Conservation (phyloP, 352 stramenopile genomes). For the Phytophthora pisi region DNA sequence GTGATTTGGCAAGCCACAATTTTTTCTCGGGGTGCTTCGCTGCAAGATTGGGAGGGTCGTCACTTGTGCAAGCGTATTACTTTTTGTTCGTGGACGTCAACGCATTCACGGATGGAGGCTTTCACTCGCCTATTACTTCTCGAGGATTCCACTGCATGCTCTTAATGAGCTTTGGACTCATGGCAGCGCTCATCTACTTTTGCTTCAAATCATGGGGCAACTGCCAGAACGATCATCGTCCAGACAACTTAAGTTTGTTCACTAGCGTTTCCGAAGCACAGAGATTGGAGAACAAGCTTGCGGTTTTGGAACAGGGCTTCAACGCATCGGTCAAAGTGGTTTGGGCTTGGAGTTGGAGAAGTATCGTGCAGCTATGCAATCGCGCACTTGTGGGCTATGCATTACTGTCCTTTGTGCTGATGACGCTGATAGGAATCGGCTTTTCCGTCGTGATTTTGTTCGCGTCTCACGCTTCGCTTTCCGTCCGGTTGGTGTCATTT, state of each 20-base stretch:
- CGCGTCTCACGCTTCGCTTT: constrained; percentile 35
- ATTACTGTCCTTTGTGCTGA: constrained; percentile 32
- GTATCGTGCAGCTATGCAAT: constrained; percentile 36
- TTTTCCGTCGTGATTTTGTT: constrained; percentile 37
- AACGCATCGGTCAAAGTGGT: constrained; percentile 22
- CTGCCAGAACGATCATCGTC: constrained; percentile 3
- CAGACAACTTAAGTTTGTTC: not conserved
- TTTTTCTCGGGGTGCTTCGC: constrained; percentile 55
- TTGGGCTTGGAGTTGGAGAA: constrained; percentile 34
- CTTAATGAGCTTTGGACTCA: constrained; percentile 43
- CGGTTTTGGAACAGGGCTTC: constrained; percentile 22
- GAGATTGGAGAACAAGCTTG: constrained; percentile 47
- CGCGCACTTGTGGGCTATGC: constrained; percentile 34
- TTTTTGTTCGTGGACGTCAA: constrained; percentile 56
- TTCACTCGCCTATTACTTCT: constrained; percentile 3
- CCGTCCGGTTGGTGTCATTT: constrained; percentile 46
- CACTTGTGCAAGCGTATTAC: constrained; percentile 60
- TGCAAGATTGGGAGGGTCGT: constrained; percentile 45
- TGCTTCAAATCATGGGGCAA: constrained; percentile 52
- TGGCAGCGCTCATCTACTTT: constrained; percentile 52
- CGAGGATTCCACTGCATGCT: constrained; percentile 43
- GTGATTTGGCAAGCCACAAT: constrained; percentile 21
- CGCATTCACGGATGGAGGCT: constrained; percentile 4
- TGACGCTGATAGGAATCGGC: constrained; percentile 33
- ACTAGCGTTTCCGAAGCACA: constrained; percentile 1